These are phyloP conservation scores for Saitozyma sp. DNA, from an alignment of 768 basidiomycete species.

Conservation along the genomic window DNA sequence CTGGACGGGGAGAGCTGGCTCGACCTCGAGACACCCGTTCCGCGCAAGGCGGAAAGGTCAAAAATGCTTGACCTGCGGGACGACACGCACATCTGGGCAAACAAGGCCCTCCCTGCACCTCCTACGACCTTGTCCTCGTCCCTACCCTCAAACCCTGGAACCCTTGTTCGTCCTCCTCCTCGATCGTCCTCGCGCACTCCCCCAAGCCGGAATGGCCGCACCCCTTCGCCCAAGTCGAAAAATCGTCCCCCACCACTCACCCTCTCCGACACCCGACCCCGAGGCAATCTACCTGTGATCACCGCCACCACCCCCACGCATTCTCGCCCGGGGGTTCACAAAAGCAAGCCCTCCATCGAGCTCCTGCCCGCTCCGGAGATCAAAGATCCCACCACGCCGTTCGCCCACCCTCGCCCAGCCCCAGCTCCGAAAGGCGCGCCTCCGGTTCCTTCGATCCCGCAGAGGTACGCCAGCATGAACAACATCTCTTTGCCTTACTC, in stretches of 20 bases:
- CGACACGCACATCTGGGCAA: too few relatives aligned
- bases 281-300: slow-evolving; percentile 19
- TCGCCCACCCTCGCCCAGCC: slow-evolving; percentile 31
- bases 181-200: background rate
- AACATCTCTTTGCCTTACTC: background rate
- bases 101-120: background rate
- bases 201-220: background rate
- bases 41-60: too few relatives aligned
- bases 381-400: slow-evolving; percentile 26
- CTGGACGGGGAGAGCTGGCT: background rate
- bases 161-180: background rate
- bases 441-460: background rate
- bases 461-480: background rate
- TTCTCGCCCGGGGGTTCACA: background rate
- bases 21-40: background rate
- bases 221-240: slow-evolving; percentile 9
- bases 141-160: background rate
- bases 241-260: slow-evolving; percentile 33
- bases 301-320: slow-evolving; percentile 10
- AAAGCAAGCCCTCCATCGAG: background rate
- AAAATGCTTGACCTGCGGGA: too few relatives aligned
- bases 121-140: background rate
- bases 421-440: slow-evolving; percentile 13
- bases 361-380: too few relatives aligned
- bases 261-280: slow-evolving; percentile 16